Evolutionary conservation across 257 asterid genomes (phyloP), one percentile per base, ranked within the genome.

Genomic region (Eucommia ulmoides): DNA sequence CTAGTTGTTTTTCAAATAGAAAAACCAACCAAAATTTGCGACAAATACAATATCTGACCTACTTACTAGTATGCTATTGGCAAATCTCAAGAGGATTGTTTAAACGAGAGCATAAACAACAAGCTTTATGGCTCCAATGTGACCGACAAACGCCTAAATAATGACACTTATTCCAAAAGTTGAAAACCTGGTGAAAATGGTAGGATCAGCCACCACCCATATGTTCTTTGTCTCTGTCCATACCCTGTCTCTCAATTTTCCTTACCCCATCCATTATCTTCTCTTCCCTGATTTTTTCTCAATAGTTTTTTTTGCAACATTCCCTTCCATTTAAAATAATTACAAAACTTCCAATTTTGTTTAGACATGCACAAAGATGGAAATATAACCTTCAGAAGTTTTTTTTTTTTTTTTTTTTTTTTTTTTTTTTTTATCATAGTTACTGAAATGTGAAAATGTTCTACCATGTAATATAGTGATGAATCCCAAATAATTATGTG

Each of bases 151-250:
- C 14, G 48, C 48, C 48, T 42, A 18, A 18, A 9, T 42, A 42
- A 42, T 42, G 48, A 42, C 48, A 16, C n/a, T 42, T 17, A 42
- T 42, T 7, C 48, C 48, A 42, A 42, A 42, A 4, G 48, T 42
- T 42, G 48, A 11, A 42, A 42, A 42, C 19, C 48, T 42, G 10
- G 19, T 42, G 19, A 42, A 17, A 16, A 42, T 42, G n/a, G 48
- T 18, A 42, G 14, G 48, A 8, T 18, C 48, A 7, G 19, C 48
- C 11, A 17, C 48, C 3, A 42, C n/a, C 48, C 48, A 42, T 18
- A 42, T 7, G 7, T 42, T 42, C n/a, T 42, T 42, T 3, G 48
- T 3, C 14, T 42, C 48, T 7, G 7, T 42, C 48, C 48, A 42
- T 42, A 42, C 14, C 19, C n/a, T 42, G 11, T 7, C n/a, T 18